Base-by-base conservation (phyloP, 257 asterid species). In the Anisodus acutangulus region DNA sequence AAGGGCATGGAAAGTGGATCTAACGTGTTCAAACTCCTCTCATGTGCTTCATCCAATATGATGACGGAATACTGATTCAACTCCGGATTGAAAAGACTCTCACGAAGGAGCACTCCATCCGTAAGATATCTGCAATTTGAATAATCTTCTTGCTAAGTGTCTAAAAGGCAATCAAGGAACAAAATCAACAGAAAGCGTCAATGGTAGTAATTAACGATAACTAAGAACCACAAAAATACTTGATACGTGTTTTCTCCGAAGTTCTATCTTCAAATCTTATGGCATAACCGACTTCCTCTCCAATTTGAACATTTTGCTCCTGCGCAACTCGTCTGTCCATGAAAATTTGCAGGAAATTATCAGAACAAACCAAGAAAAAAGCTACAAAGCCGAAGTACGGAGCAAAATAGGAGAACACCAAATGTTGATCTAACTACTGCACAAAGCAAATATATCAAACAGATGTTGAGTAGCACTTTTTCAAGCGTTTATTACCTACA, bases 21-120 rank as follows among this genome's bases (percentile, higher is more conserved):
- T 88, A 91, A 95, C 98, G 98, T 94, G 92, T 94, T 96, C 86
- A 96, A 87, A 90, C 99, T 96, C 91, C 99, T 92, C 91, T 96
- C 99, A 69, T 94, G 99, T 87, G 99, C 98, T 93, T 96, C 98
- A 90, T 96, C 99, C 87, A 96, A 88, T 88, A 96, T 93, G 86
- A 94, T 94, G 82, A 96, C 97, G 2, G 99, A 96, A 87, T 96
- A 96, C 71, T 89, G 95, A 67, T 84, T 92, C 83, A 96, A 90
- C 88, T 91, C 95, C 0, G 98, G 98, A 79, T 94, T 83, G 9
- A 98, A 93, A 85, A 96, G 97, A 88, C 98, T 94, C 89, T 96
- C 99, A 47, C 98, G 98, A 68, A 96, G 98, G 68, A 96, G 98
- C 81, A 96, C 99, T 87, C 99, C 99, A 88, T 96, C 99, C 7